Base-by-base conservation (phyloP, 805 yeast genomes). In the Candida sonorensis region DNA sequence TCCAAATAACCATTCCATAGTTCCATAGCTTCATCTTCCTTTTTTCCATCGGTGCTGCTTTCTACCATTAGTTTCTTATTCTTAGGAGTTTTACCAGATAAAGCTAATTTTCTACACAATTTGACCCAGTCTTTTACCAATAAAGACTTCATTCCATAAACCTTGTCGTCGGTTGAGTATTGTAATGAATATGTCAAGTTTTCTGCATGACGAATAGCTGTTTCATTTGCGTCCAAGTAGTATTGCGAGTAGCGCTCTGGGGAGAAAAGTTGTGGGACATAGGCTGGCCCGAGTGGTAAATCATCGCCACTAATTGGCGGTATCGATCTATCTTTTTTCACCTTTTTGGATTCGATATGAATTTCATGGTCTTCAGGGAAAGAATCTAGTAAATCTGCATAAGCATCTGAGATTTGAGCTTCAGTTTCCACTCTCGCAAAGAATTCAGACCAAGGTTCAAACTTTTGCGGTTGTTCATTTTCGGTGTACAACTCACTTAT, bases 201-300 rank as follows among this genome's bases (percentile, higher is more conserved):
- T 11, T 22, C 12, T 12, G 62, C 53, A n/a, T n/a, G n/a, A n/a
- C n/a, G n/a, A 0, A 52, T 39, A 38, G 76, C 75, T 9, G 35
- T 39, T 13, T 39, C 33, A 37, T 55, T 46, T 38, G 85, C 62
- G 52, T 85, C 84, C n/a, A 77, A 68, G 52, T 62, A 85, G 51
- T 79, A 84, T 51, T 83, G 94, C 1, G 75, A 75, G 55, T 78
- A 86, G 38, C 75, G 62, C 24, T 71, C 67, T 0, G 95, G 95
- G 0, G 90, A 66, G 43, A 82, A 82, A 20, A 75, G 50, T 59
- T 84, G 94, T 2, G 77, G 72, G 2, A 59, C 57, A 51, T 79
- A 83, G 0, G 80, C 95, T 2, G 95, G 95, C 0, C 95, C 95
- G 23, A 78, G 52, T 1, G 72, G 65, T 14, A 61, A 36, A 10